These are phyloP conservation scores for Quercus lobata DNA, from an alignment of 331 rosid species.

Conservation along the genomic window DNA sequence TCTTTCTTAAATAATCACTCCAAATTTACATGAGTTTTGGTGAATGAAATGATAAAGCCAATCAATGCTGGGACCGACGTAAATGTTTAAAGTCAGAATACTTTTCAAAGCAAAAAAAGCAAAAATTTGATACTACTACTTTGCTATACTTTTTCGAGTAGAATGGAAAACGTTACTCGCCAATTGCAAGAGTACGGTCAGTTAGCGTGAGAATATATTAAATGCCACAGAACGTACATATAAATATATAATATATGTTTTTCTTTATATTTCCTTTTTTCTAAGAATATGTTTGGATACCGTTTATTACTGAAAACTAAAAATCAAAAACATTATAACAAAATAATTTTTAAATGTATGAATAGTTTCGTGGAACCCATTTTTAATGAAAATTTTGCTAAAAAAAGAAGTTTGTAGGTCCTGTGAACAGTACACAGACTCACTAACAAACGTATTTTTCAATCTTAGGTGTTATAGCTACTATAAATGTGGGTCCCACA, in stretches of 20 bases:
- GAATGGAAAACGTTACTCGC: background rate
- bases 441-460: rapidly evolving
- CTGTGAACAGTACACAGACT: rapidly evolving
- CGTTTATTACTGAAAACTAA: rapidly evolving
- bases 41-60: background rate
- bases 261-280: too few relatives aligned
- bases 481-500: too few relatives aligned
- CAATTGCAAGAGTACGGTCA: background rate
- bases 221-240: too few relatives aligned
- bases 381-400: rapidly evolving
- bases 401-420: rapidly evolving
- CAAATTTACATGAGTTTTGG: background rate
- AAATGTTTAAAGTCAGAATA: background rate
- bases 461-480: too few relatives aligned
- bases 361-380: rapidly evolving
- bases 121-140: background rate
- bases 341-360: too few relatives aligned
- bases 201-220: too few relatives aligned
- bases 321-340: rapidly evolving
- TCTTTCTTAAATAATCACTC: too few relatives aligned
- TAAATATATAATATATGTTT: too few relatives aligned
- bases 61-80: background rate
- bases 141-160: background rate
- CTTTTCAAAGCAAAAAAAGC: too few relatives aligned
- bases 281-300: rapidly evolving